Evolutionary conservation across 2,329 filamentous ascomycete species (phyloP).

Genomic region (Diaporthe capsici): DNA sequence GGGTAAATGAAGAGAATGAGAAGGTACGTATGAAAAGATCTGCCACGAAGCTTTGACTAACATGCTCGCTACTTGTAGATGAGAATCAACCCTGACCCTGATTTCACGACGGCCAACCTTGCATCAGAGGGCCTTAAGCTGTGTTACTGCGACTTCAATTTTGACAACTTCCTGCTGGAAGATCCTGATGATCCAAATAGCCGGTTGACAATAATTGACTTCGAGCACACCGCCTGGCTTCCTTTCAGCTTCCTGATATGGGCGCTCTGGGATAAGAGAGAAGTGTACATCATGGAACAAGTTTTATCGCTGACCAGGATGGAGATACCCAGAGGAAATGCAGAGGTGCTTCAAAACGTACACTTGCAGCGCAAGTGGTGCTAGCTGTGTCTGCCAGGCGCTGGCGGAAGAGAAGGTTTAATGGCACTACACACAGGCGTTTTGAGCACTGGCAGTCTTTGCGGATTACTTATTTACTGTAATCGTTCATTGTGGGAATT

Average conservation of each 20-base stretch:
- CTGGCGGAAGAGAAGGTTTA: no score
- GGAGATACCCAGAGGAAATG: neutral
- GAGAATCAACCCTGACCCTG: neutral
- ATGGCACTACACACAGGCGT: no score
- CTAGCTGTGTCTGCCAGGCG: no score
- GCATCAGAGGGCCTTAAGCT: conserved; percentile 15
- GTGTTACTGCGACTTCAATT: conserved; percentile 10
- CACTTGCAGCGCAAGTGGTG: no score
- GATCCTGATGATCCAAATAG: neutral
- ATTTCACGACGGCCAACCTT: neutral
- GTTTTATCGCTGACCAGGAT: neutral
- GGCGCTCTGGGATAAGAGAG: conserved; percentile 7
- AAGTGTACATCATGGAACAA: conserved; percentile 9
- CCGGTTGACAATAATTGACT: conserved; percentile 7
- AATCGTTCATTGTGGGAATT: no score
- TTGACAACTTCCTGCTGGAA: conserved; percentile 17
- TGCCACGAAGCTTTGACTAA: no score
- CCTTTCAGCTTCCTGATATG: conserved; percentile 26
- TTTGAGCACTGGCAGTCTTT: no score
- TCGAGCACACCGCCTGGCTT: conserved; percentile 15
- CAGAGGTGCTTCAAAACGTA: conserved; percentile 11
- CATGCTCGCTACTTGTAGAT: no score
- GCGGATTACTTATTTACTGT: no score
- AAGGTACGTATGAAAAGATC: neutral
- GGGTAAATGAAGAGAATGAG: neutral